Base-by-base conservation (phyloP, 163 green algal species). In the Scenedesmus sp. region DNA sequence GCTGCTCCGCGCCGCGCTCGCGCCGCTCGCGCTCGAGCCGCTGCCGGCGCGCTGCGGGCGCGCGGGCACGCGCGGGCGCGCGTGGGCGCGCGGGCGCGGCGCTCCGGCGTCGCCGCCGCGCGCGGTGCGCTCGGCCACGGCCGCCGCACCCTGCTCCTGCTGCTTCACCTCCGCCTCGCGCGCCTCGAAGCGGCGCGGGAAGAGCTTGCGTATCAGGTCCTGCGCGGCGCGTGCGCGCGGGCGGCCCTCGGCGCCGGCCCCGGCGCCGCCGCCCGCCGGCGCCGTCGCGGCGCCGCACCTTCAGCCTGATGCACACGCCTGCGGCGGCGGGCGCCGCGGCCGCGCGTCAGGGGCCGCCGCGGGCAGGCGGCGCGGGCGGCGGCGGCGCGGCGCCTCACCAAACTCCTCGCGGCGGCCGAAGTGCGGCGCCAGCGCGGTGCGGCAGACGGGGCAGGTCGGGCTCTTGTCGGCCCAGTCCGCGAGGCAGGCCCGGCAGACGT, bases 271-370 rank as follows among this genome's bases (percentile, higher is more conserved):
- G n/a, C n/a, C n/a, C n/a, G n/a, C n/a, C n/a, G n/a, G n/a, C n/a
- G n/a, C n/a, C n/a, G n/a, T n/a, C n/a, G n/a, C n/a, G n/a, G n/a
- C n/a, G n/a, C n/a, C n/a, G n/a, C n/a, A n/a, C n/a, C n/a, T 77
- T 77, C 22, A 77, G 51, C 26, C 51, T 26, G 20, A 77, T 42
- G 47, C 67, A 77, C 20, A 77, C 51, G 28, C 67, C 66, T 75
- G 48, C 14, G 42, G 28, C 24, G 33, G 54, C n/a, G 18, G 54
- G n/a, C n/a, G n/a, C n/a, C n/a, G n/a, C n/a, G n/a, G n/a, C n/a
- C n/a, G n/a, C n/a, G n/a, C n/a, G n/a, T n/a, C n/a, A n/a, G n/a
- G n/a, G n/a, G n/a, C n/a, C n/a, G n/a, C n/a, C n/a, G n/a, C n/a
- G n/a, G n/a, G n/a, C n/a, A n/a, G n/a, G n/a, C n/a, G n/a, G n/a